Percentiles rank a stretch among this genome's conserved stretches.
phyloP scores from a whole-genome alignment of 352 stramenopile genomes.

The Aphanomyces stellatus region DNA sequence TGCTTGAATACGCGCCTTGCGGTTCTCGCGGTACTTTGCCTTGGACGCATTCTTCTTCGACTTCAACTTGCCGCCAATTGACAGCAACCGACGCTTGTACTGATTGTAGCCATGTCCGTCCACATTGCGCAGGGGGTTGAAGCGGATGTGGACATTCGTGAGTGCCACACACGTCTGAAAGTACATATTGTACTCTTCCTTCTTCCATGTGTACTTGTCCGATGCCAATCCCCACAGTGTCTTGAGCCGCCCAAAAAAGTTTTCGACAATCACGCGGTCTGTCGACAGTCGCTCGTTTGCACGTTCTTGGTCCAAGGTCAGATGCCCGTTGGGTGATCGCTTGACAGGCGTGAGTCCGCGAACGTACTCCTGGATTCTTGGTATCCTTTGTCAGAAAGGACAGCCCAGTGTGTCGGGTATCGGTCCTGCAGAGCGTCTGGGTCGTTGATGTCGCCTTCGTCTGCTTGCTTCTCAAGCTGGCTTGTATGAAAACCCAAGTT shows the following conservation, averaged over 20 bases:
- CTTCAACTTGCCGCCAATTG: neutral
- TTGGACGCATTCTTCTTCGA: no score
- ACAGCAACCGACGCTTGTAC: neutral
- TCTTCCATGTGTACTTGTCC: neutral
- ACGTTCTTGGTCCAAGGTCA: neutral
- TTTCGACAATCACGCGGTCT: neutral
- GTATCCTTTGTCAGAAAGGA: slow-evolving; percentile 21
- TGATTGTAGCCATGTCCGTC: neutral
- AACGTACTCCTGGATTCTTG: neutral
- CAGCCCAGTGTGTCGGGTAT: neutral
- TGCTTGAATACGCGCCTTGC: neutral
- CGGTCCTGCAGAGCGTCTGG: neutral
- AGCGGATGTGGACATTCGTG: neutral
- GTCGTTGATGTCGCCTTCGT: neutral
- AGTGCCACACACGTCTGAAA: slow-evolving; percentile 1
- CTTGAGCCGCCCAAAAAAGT: neutral
- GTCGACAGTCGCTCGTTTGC: neutral
- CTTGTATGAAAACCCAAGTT: neutral
- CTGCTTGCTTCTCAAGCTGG: neutral
- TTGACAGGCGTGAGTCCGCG: neutral
- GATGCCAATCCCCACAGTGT: neutral
- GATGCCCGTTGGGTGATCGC: neutral
- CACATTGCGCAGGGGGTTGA: neutral
- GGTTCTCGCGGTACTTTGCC: no score
- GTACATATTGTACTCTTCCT: neutral